Evolutionary conservation across 768 basidiomycete genomes (phyloP), one percentile per base, ranked within the genome.

Genomic region (Baorangia bicolor): DNA sequence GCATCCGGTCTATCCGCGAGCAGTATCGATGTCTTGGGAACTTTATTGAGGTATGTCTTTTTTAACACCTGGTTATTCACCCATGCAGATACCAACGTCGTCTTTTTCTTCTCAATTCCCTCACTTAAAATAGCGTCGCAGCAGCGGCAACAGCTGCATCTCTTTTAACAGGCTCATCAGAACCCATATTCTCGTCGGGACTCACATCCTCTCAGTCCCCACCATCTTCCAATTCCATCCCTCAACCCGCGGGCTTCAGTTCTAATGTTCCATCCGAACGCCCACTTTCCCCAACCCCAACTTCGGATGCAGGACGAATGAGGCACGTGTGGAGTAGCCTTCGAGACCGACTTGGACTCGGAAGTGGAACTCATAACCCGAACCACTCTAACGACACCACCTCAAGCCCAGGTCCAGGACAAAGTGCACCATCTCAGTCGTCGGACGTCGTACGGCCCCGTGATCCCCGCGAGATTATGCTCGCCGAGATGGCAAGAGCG

Each of bases 81-180:
- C 18, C 30, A 46, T 13, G 31, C 21, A 16, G 12, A 39, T 23
- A 45, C 45, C 21, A 13, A 53, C 34, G 16, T 25, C 27, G 30
- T 48, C 12, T 35, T 28, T 31, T 40, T 10, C 42, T 23, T 44
- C 39, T 49, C 38, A 38, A 30, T n/a, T 47, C 51, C 9, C 46
- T 11, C 18, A 20, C 31, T n/a, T 37, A 18, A 20, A 67, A 46
- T 58, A 90, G 92, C 62, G 92, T 93, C 31, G 92, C 92, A 4
- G 90, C 92, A n/a, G 89, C 92, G 11, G 92, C 92, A n/a, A 92
- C 91, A 1, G 91, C 92, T 2, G 90, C 89, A 9, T 93, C 92
- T 4, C 78, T 91, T 28, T 78, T 90, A n/a, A 85, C 86, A 2
- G 88, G 88, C 34, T 81, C 85, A 23, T 82, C 85, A 5, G 82